Conservation (phyloP, 1,139 yeast genomes). For the Saccharomyces uvarum region DNA sequence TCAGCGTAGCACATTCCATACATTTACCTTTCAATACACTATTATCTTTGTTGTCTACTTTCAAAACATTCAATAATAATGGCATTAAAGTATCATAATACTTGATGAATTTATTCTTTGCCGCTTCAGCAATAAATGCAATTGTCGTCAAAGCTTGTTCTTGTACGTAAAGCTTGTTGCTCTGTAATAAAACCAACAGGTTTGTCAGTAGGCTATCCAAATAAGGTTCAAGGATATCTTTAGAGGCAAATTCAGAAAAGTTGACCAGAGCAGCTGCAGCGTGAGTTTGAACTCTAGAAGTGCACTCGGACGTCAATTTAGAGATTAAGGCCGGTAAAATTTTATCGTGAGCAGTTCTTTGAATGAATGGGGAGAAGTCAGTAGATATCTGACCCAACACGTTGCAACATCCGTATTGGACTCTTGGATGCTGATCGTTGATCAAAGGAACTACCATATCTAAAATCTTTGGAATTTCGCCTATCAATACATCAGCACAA, state of each 20-base stretch:
- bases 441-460: slow-evolving; percentile 79
- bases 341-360: slow-evolving; percentile 67
- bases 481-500: slow-evolving; percentile 78
- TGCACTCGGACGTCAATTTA: slow-evolving; percentile 59
- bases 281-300: slow-evolving; percentile 92
- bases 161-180: slow-evolving; percentile 88
- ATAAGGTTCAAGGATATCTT: slow-evolving; percentile 82
- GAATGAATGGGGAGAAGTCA: slow-evolving; percentile 86
- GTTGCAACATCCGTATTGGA: slow-evolving; percentile 94
- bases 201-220: slow-evolving; percentile 72
- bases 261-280: slow-evolving; percentile 98
- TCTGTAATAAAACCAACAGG: slow-evolving; percentile 65
- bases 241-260: slow-evolving; percentile 85
- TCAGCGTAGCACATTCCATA: slow-evolving; percentile 88
- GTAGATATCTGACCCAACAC: slow-evolving; percentile 98
- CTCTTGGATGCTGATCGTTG: slow-evolving; percentile 81
- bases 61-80: slow-evolving; percentile 67
- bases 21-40: slow-evolving; percentile 84
- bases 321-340: slow-evolving; percentile 85
- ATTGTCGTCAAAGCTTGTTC: slow-evolving; percentile 95
- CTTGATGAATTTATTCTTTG: slow-evolving; percentile 78
- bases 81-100: slow-evolving; percentile 96
- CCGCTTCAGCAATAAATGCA: slow-evolving; percentile 98
- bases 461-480: slow-evolving; percentile 72
- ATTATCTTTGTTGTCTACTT: slow-evolving; percentile 69